Base-by-base conservation (phyloP, 2,329 filamentous ascomycete genomes). In the Calonectria montana region DNA sequence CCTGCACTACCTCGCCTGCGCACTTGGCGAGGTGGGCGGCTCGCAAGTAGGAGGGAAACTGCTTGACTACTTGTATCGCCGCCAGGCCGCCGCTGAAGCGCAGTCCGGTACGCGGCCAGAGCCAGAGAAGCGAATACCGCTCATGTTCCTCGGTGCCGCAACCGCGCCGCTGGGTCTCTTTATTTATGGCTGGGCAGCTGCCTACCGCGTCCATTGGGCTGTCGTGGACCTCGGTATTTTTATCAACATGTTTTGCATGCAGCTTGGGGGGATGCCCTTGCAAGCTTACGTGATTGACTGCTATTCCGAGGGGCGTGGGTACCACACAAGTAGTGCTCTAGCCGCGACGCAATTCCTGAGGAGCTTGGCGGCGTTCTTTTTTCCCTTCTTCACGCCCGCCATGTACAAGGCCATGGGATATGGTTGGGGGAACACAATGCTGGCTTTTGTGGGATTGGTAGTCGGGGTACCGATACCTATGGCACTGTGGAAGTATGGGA, bases 1-100 rank as follows among this genome's bases (percentile, higher is more conserved):
- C 0, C 80, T 93, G 0, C 91, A 93, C 80, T 93, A 92, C 81
- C 86, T 93, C 47, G 89, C 91, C 12, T 87, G 91, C 23, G 90
- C 89, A 0, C 47, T 92, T 0, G 92, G 92, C 1, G 92, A 93
- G 81, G 86, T 91, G 67, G 79, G 88, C 0, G 91, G 88, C 9
- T 84, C 86, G 0, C 87, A 90, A 70, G 74, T 89, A 1, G 83
- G 84, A 10, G 86, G 84, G 0, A 79, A 80, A 0, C 31, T 87
- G 0, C 86, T 87, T 79, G 88, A 89, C 69, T 74, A 70, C 12
- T 73, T 85, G 5, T 88, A 59, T 16, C 53, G 31, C 12, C 53
- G 53, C 35, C 53, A 59, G 25, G 35, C 31, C 16, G 53, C 35
- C 8, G 31, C 21, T 8, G 21, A 21, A 39, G 23, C 16, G 74